A percentile compares a stretch with the other conserved stretches of the same genome.
Evolutionary conservation across 73 alveolate species (phyloP).

Genomic region (Symbiodinium natans): DNA sequence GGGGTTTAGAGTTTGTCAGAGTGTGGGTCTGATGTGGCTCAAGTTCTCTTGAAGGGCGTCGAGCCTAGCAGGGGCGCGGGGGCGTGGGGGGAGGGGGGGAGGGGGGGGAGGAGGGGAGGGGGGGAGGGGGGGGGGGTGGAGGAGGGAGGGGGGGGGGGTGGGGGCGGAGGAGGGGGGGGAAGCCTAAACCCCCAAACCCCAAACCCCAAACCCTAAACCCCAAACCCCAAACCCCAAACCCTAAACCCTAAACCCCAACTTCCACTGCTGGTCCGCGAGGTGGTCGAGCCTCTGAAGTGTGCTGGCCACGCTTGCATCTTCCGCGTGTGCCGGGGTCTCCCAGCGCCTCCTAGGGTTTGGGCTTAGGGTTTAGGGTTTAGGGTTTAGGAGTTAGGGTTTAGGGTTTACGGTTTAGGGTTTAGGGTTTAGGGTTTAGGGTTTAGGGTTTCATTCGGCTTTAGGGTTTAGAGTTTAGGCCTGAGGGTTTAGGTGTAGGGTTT

Average conservation of each 20-base stretch:
- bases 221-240: neutral
- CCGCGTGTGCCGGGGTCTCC: constrained; percentile 48
- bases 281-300: constrained; percentile 61
- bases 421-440: neutral
- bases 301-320: constrained; percentile 89
- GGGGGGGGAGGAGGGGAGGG: too few relatives aligned
- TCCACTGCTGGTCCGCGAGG: neutral
- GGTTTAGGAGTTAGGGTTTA: neutral
- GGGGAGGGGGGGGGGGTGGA: too few relatives aligned
- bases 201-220: neutral
- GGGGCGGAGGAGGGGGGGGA: too few relatives aligned
- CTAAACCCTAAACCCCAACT: neutral
- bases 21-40: too few relatives aligned
- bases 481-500: neutral
- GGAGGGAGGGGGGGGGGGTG: too few relatives aligned
- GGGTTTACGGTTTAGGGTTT: neutral
- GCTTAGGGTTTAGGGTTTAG: neutral
- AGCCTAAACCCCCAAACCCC: neutral
- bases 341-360: neutral
- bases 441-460: neutral
- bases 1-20: too few relatives aligned
- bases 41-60: too few relatives aligned
- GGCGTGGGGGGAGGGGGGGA: too few relatives aligned
- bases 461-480: neutral
- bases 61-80: too few relatives aligned